Evolutionary conservation across 495 filamentous ascomycete genomes (phyloP).

Genomic region (Penicillium roqueforti): DNA sequence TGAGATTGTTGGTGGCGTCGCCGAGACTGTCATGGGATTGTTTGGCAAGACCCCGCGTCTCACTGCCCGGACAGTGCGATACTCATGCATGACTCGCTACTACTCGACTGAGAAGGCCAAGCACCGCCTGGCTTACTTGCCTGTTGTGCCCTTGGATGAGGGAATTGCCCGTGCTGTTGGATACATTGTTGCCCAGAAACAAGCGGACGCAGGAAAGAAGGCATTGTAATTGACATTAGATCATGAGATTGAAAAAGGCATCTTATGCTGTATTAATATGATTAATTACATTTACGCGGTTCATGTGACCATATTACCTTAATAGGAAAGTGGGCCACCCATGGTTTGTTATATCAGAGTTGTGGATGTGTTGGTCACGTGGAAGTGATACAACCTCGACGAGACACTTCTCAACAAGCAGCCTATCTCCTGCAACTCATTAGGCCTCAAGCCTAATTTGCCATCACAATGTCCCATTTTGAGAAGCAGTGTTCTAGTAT

Average conservation of each 20-base stretch:
- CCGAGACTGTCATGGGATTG: constrained; percentile 63
- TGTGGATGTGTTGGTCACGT: not conserved
- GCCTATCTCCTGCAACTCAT: not conserved
- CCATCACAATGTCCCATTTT: constrained; percentile 1
- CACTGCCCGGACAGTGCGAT: constrained; percentile 69
- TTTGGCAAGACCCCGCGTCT: constrained; percentile 72
- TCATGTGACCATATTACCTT: no score
- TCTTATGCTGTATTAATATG: constrained; percentile 25
- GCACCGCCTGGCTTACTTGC: constrained; percentile 67
- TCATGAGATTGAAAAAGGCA: constrained; percentile 12
- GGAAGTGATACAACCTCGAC: not conserved
- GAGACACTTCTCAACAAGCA: not conserved
- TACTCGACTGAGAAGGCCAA: constrained; percentile 84
- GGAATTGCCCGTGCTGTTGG: constrained; percentile 66
- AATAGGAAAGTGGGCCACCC: not conserved
- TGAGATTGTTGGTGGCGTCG: constrained; percentile 58
- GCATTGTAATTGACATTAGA: constrained; percentile 24
- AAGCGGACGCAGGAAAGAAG: constrained; percentile 41
- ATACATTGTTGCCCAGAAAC: constrained; percentile 55
- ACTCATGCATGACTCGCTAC: constrained; percentile 77
- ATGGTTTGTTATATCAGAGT: no score
- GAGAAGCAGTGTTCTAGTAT: constrained; percentile 54
- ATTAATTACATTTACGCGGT: not conserved
- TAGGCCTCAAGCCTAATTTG: not conserved
- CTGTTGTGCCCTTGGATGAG: constrained; percentile 69